Base-by-base conservation (phyloP, 495 filamentous ascomycete species). In the Penicillium silybi region DNA sequence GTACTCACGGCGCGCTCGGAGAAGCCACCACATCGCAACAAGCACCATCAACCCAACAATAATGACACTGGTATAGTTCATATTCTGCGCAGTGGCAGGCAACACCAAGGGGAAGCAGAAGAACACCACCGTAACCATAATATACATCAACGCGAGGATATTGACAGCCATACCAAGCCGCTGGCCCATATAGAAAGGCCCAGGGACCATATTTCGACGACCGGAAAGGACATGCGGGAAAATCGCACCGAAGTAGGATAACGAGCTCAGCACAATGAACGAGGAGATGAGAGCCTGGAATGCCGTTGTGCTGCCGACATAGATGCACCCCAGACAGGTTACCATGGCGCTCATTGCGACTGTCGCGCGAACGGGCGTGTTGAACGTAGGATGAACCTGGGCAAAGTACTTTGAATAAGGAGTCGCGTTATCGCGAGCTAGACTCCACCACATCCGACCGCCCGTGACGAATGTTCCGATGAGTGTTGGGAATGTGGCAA, bases 401-500 rank as follows among this genome's bases (percentile, higher is more conserved):
- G 62, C 62, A 50, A 77, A 73, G 22, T 65, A 59, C 2, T 42
- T 49, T 4, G 67, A 49, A 46, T 69, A 71, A 9, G 74, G 74
- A 0, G 64, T 72, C 15, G 73, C 74, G 48, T 84, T 79, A 54
- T 92, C 88, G 11, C 88, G 81, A 5, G 86, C 84, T 4, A 92
- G 78, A 11, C 86, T 81, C 88, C 88, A 92, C 64, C 85, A 85
- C 47, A 85, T 84, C 18, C 88, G 81, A 4, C 85, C 85, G 29
- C 82, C 82, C 13, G 87, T 90, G 39, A 88, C 66, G 27, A 82
- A 80, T 4, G 79, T 82, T 22, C 86, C 87, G 45, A 88, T 72
- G 18, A 74, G 66, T 29, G 80, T 79, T 42, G 83, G 75, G 47
- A 85, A 63, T 9, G 79, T 80, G 2, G 80, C 77, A 13, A 86